Base-by-base conservation (phyloP, 305 asterid genomes). In the Lippia alba region DNA sequence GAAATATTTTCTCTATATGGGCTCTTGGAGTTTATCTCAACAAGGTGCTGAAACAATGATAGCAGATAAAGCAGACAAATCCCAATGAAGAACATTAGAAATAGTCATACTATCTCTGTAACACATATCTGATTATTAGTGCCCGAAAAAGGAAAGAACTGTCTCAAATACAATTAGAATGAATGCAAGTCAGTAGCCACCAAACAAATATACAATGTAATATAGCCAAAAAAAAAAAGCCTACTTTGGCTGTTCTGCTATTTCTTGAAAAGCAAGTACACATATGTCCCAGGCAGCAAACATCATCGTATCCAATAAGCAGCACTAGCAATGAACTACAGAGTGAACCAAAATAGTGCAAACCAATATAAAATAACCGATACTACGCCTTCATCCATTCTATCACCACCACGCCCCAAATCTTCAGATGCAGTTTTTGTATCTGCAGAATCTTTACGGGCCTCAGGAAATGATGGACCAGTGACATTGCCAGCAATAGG, bases 401-500 rank as follows among this genome's bases (percentile, higher is more conserved):
- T 75, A 71, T 91, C 96, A 24, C 79, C 84, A 30, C 77, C 69
- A 24, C 1, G 30, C 30, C 30, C 66, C 0, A 84, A 49, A 49
- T 79, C 96, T 50, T 64, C 89, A 16, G 91, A 48, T 64, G 78
- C 87, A 36, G 85, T 44, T 75, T 78, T 64, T 46, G 50, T 73
- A 8, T 24, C 30, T 24, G 87, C 90, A 3, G 99, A 89, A 80
- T 94, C 99, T 83, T 94, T 98, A 10, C 92, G 96, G 54, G 98
- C 98, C 90, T 94, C 99, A 2, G 92, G 96, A 80, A 94, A 94
- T 17, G 98, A 94, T 15, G 86, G 87, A 46, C 92, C 99, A 0
- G 99, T 94, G 72, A 86, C 85, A 59, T 86, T 88, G 68, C 78
- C 99, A 92, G 94, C 78, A 81, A 67, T 17, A 70, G 67, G 66